Percentiles rank a stretch among this genome's conserved stretches.
Conservation (phyloP, 768 basidiomycete species). For the Mycena albidolilacea region DNA sequence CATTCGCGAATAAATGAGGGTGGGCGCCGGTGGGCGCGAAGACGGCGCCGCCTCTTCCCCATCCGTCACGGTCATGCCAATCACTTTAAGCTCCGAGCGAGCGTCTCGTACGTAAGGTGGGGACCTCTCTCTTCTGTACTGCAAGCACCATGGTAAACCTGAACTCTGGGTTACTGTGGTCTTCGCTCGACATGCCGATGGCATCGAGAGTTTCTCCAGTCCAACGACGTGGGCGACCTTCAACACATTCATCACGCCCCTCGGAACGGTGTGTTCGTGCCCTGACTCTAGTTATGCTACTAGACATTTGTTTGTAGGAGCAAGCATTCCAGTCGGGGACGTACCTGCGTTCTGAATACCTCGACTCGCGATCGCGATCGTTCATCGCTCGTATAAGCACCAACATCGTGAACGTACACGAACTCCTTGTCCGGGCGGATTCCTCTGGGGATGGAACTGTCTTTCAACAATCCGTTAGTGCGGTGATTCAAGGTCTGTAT, state of each 20-base stretch:
- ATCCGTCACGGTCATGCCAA: neutral
- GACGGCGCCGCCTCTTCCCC: neutral
- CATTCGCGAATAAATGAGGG: too few species aligned
- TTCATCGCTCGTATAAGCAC: slow-evolving; percentile 54
- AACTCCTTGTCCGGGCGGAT: slow-evolving; percentile 64
- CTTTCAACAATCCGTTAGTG: slow-evolving; percentile 66
- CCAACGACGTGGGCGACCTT: slow-evolving; percentile 35
- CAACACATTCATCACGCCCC: slow-evolving; percentile 39
- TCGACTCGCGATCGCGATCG: slow-evolving; percentile 57
- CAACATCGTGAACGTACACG: slow-evolving; percentile 50
- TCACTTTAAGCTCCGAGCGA: neutral
- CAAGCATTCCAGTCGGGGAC: slow-evolving; percentile 48
- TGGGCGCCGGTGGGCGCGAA: neutral
- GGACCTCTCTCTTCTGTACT: neutral
- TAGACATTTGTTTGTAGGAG: slow-evolving; percentile 3
- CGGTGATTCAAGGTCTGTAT: slow-evolving; percentile 69
- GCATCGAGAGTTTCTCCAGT: slow-evolving; percentile 39
- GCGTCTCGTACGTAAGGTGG: slow-evolving; percentile 15
- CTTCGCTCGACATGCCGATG: slow-evolving; percentile 35
- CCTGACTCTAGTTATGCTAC: neutral
- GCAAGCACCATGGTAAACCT: slow-evolving; percentile 30
- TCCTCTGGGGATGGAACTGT: slow-evolving; percentile 67
- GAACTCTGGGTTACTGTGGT: slow-evolving; percentile 32
- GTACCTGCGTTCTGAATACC: slow-evolving; percentile 57
- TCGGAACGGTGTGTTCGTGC: slow-evolving; percentile 28